Base-by-base conservation (phyloP, 2,329 filamentous ascomycete species). In the Apiospora pterosperma region DNA sequence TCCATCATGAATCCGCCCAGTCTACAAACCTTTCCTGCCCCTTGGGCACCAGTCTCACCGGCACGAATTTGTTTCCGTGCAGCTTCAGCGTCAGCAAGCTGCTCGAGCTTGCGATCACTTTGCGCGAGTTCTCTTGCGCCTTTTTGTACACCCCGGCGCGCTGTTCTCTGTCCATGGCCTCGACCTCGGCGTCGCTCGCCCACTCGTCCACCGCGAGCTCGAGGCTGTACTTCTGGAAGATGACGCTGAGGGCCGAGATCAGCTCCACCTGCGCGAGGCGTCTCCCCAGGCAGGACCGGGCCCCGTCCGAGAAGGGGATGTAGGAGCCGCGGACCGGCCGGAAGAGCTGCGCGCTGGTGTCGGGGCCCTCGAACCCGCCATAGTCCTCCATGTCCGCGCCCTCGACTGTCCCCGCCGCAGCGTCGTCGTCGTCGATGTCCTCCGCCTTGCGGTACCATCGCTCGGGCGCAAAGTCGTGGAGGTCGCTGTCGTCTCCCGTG, bases 71-170 rank as follows among this genome's bases (percentile, higher is more conserved):
- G 25, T 76, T 80, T n/a, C 79, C 82, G 36, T 88, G 82, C 76
- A 95, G 80, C 78, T 92, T 91, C 69, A 95, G 79, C 66, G 92
- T 93, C 66, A 95, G 82, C 64, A 92, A 76, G n/a, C 85, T 85
- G 34, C 79, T 82, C 69, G 90, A 88, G 36, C 80, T 77, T 64
- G 76, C 77, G 60, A 93, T 73, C 62, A 85, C 81, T 62, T 79
- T 74, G 65, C 83, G 77, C 34, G 85, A 85, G 71, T 82, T 81
- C 28, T 79, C 76, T 70, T 86, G 84, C 39, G 90, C 90, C 75
- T 84, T 85, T 66, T 77, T 76, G 79, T 92, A 94, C 19, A 91
- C 69, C 61, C 75, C 77, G 44, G 78, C 78, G 74, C 81, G 83
- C 70, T 82, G 76, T 34, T 76, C 75, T 7, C 67, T 67, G 31